Base-by-base conservation (phyloP, 805 yeast species). In the Brettanomyces sp. region DNA sequence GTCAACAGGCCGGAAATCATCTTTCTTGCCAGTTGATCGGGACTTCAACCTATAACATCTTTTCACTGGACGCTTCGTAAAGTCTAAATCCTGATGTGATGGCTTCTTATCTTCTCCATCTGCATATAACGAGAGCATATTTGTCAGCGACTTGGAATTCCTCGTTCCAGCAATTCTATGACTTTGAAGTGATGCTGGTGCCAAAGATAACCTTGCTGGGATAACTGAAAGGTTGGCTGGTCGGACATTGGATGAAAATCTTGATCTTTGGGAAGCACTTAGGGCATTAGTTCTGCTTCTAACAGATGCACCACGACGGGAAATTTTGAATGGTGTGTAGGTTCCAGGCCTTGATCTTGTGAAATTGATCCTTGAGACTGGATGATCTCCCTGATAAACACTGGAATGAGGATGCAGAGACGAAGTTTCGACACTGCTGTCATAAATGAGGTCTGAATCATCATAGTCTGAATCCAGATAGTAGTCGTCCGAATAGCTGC, bases 391-490 rank as follows among this genome's bases (percentile, higher is more conserved):
- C 23, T 22, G 23, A 23, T 35, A 39, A 4, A 44, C 24, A 39
- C 36, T 33, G 22, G 43, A 12, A n/a, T 37, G 36, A 8, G 39
- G 36, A 12, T 38, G 47, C 22, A 38, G 39, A 14, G 45, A 44
- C 5, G 51, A 48, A 21, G 45, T 34, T 6, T 37, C 49, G 14
- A 44, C 46, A 7, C 48, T 28, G 5, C 52, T 59, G 12, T 52
- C 59, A 0, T 50, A 53, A 6, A 51, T 22, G 32, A 53, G 47
- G 42, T 57, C 59, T 4, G 62, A 60, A 37, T 61, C 61, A 22
- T 54, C 58, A 40, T 59, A 59, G 39, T 59, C 67, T 0, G 62
- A 59, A 33, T 59, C 65, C 22, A 60, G 12, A 36, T 32, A 30
- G 32, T 41, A 52, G 25, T 49, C 53, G 33, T 47, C 47, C 4